Percentiles rank a stretch among this genome's conserved stretches.
These are phyloP conservation scores for Artemisia argyi DNA, from an alignment of 129 eudicot genomes.

Conservation along the genomic window DNA sequence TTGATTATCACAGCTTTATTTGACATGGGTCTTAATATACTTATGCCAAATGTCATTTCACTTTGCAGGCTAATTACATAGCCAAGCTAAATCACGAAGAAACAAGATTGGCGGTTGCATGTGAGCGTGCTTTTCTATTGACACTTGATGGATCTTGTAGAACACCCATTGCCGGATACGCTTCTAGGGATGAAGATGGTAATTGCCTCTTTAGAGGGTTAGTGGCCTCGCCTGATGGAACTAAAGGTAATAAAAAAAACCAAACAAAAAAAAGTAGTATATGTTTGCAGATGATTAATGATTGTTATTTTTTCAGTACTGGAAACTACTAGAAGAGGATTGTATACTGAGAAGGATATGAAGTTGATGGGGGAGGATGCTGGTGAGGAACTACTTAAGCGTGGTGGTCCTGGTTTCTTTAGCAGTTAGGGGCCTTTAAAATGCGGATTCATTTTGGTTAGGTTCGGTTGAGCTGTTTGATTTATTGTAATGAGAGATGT, in stretches of 20 bases:
- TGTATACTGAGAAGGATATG: constrained; percentile 75
- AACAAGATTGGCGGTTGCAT: constrained; percentile 88
- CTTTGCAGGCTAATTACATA: constrained; percentile 66
- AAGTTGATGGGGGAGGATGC: constrained; percentile 88
- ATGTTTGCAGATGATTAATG: background rate
- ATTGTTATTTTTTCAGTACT: constrained; percentile 42
- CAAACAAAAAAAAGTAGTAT: background rate
- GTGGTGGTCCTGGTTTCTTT: constrained; percentile 87
- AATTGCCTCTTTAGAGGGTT: constrained; percentile 72
- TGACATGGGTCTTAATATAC: background rate
- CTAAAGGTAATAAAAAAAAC: constrained; percentile 40
- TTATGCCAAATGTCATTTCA: background rate
- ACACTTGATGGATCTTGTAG: constrained; percentile 91
- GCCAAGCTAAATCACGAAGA: constrained; percentile 91
- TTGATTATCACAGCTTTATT: background rate
- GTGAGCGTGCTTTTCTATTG: constrained; percentile 75
- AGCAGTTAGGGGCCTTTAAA: constrained; percentile 40
- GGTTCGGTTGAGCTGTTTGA: constrained; percentile 29
- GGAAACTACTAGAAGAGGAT: constrained; percentile 82
- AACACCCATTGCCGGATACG: constrained; percentile 95
- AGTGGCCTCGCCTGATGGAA: constrained; percentile 95
- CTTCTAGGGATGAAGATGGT: constrained; percentile 69
- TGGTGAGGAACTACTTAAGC: constrained; percentile 84
- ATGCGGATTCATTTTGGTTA: constrained; percentile 12
- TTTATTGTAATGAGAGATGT: constrained; percentile 14